Conservation (phyloP, 2,329 filamentous ascomycete genomes). For the Monilinia laxa region DNA sequence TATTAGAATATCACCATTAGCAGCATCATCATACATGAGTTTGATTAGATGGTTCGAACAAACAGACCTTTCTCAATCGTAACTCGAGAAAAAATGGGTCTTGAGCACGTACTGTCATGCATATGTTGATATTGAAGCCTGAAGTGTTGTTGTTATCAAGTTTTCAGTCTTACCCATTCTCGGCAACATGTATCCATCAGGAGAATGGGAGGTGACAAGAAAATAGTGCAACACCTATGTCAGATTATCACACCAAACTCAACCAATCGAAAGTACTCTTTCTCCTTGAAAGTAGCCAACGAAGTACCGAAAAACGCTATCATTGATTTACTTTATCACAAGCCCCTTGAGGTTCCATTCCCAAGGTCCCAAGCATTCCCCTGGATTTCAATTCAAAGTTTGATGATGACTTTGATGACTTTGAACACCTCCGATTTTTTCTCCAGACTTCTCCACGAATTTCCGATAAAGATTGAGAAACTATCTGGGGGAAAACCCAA, state of each 20-base stretch:
- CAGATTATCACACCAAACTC: background rate
- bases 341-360: background rate
- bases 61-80: background rate
- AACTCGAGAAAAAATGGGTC: background rate
- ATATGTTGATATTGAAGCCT: background rate
- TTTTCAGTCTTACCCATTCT: conserved; percentile 5
- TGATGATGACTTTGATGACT: background rate
- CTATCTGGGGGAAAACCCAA: background rate
- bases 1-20: background rate
- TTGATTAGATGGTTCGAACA: background rate
- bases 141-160: conserved; percentile 8
- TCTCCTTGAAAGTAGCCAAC: background rate
- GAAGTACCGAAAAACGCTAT: background rate
- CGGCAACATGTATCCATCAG: conserved; percentile 1
- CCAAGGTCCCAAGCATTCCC: background rate
- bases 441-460: conserved; percentile 14
- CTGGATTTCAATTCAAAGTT: background rate
- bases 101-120: background rate
- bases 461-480: background rate
- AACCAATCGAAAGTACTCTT: background rate
- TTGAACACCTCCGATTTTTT: conserved; percentile 6
- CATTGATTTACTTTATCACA: background rate
- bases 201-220: conserved; percentile 1
- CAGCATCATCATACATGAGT: conserved; percentile 14
- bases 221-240: background rate